phyloP scores from a whole-genome alignment of 768 basidiomycete species.

The Terana coerulea region DNA sequence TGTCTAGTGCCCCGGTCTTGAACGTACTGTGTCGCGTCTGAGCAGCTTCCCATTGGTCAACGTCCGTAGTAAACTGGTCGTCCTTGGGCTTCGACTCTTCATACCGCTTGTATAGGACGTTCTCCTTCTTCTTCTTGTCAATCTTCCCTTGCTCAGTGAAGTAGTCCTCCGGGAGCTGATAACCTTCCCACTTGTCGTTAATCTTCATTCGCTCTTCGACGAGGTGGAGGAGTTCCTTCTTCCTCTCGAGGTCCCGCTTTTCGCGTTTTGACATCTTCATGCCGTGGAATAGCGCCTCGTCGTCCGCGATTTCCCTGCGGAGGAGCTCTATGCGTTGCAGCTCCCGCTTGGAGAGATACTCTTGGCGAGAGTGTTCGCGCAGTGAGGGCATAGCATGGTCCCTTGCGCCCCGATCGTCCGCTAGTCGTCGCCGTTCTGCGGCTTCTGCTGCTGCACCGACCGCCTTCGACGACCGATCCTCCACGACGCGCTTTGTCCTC shows the following conservation, averaged over 20 bases:
- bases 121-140: constrained; percentile 93
- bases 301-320: constrained; percentile 90
- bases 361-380: constrained; percentile 86
- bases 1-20: constrained; percentile 90
- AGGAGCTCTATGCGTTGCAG: constrained; percentile 93
- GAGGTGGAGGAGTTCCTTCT: constrained; percentile 87
- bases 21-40: constrained; percentile 90
- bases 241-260: constrained; percentile 73
- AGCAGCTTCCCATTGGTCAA: constrained; percentile 95
- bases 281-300: constrained; percentile 84
- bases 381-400: constrained; percentile 62
- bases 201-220: constrained; percentile 95
- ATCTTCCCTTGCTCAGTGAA: constrained; percentile 98
- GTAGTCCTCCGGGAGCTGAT: constrained; percentile 96
- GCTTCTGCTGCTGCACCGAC: constrained; percentile 79
- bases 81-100: constrained; percentile 90
- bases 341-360: constrained; percentile 96
- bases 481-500: constrained; percentile 84
- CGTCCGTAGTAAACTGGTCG: constrained; percentile 93
- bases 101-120: constrained; percentile 90
- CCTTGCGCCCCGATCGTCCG: constrained; percentile 52
- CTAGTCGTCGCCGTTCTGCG: constrained; percentile 72
- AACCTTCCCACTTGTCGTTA: constrained; percentile 94
- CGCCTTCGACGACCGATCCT: constrained; percentile 82
- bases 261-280: constrained; percentile 90